Base-by-base conservation (phyloP, 1,284 basidiomycete genomes). In the Leucoagaricus sp. region DNA sequence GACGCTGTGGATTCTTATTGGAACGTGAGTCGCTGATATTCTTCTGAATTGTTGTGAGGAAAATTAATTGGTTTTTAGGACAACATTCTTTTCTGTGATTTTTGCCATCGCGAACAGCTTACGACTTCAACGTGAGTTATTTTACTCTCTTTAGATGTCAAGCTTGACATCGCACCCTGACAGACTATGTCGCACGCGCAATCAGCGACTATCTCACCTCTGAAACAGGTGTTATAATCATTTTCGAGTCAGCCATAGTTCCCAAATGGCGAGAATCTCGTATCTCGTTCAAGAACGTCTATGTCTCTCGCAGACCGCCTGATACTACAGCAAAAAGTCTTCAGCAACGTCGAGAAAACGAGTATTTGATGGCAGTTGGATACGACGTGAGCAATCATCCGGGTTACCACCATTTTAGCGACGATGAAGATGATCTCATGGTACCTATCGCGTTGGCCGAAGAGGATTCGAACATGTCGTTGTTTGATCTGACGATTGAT, bases 201-300 rank as follows among this genome's bases (percentile, higher is more conserved):
- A 89, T 99, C 47, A 96, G 95, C 59, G 88, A 96, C 71, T 96
- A 98, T 68, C 78, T 99, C 53, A 98, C 97, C 1, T 81, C 87
- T 0, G 91, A 96, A 69, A 97, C 95, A 0, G 97, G 97, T 0
- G 87, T 97, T 44, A 95, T 88, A 3, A 90, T 99, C 63, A 92
- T 97, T 50, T 99, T 98, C 70, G 96, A 98, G 73, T 95, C 93
- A 6, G 97, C 97, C 26, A 96, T 99, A 64, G 95, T 99, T 4
- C 96, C 96, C 2, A 95, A 95, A 69, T 98, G 96, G 94, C 93
- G 93, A 59, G 93, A 96, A 65, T 96, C 93, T 13, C 87, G 90
- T 19, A 92, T 99, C 60, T 94, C 94, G 1, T 97, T 99, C 81
- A 93, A 94, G 67, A 98, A 98, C 64, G 96, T 99, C 44, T 98